These are phyloP conservation scores for Aureobasidium pullulans DNA, from an alignment of 2,329 filamentous ascomycete species.

Conservation along the genomic window DNA sequence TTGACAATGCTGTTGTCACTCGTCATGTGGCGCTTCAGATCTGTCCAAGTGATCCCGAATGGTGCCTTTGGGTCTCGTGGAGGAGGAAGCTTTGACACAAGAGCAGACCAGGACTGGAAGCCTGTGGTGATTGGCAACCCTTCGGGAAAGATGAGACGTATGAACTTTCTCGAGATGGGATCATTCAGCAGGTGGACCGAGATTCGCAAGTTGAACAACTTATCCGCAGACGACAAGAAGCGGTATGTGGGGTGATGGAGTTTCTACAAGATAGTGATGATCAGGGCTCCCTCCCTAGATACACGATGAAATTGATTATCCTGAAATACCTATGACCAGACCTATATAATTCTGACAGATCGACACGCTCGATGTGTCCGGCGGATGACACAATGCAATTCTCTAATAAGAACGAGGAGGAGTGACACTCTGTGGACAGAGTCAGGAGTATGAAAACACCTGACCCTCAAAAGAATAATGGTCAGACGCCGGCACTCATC, in stretches of 20 bases:
- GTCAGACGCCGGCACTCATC: no score
- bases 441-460: no score
- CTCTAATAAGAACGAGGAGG: no score
- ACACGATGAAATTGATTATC: no score
- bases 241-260: background rate
- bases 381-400: no score
- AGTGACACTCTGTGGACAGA: no score
- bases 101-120: slow-evolving; percentile 51
- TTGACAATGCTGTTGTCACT: slow-evolving; percentile 57
- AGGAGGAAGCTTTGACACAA: slow-evolving; percentile 36
- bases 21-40: slow-evolving; percentile 57
- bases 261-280: no score
- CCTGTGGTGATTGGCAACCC: slow-evolving; percentile 66
- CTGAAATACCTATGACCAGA: no score
- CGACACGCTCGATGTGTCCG: no score
- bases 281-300: no score
- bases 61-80: slow-evolving; percentile 47
- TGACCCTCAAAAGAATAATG: no score
- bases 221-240: slow-evolving; percentile 18
- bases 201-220: slow-evolving; percentile 48
- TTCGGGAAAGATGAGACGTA: slow-evolving; percentile 57
- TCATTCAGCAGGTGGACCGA: slow-evolving; percentile 64
- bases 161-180: slow-evolving; percentile 66
- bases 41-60: slow-evolving; percentile 61
- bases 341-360: no score